Base-by-base conservation (phyloP, 2,329 filamentous ascomycete species). In the Microcyclospora pomicola region DNA sequence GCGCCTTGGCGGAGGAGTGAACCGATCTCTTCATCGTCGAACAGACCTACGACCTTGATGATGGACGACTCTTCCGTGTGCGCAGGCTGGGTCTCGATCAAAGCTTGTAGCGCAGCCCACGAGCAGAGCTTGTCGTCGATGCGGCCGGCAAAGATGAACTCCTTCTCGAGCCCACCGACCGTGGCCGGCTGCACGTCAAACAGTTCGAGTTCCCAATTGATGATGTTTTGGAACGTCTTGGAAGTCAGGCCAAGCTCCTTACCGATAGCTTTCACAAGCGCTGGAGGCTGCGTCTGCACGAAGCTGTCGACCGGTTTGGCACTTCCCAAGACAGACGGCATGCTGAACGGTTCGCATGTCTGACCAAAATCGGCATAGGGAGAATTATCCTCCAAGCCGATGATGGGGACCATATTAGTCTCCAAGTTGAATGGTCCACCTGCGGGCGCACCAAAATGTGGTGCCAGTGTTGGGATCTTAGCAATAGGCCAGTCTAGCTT, bases 51-150 rank as follows among this genome's bases (percentile, higher is more conserved):
- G 39, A 95, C 69, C 63, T 92, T 92, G 61, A 96, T 77, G 38
- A 80, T 73, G 11, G 79, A 72, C 42, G 80, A 76, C 32, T 57
- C 44, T 56, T 64, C 56, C 1, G 66, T 56, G 30, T 64, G 66
- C n/a, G 77, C 69, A 39, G 76, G 72, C 9, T 66, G 58, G 31
- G 55, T 48, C 60, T 67, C 60, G 19, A 95, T 68, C 0, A 98
- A 76, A 3, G 77, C 87, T 59, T 87, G 78, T 37, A 95, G 71
- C 6, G 91, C 88, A 6, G 86, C 77, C 78, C 85, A 96, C 27
- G 83, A 92, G 69, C 91, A 96, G 34, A 98, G 78, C 68, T 95
- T 96, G 65, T 98, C 91, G 58, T 98, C 91, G 49, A 96, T 91
- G 38, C 91, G 81, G 41, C 88, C 87, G 7, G 84, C 88, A 47